Conservation (phyloP, 1,139 yeast genomes). For the Blastobotrys arbuscula region DNA sequence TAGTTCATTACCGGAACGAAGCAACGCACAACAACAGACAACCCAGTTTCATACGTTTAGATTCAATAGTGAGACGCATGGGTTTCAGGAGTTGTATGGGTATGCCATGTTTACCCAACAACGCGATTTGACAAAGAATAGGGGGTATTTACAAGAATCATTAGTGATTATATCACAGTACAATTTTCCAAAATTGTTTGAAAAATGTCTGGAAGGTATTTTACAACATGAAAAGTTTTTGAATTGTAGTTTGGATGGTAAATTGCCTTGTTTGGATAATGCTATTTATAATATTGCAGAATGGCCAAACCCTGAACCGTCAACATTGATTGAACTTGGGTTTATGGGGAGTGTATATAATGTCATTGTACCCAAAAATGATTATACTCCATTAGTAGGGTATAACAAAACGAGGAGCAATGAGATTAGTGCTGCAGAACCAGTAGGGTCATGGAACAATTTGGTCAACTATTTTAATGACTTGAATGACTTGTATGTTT, state of each 20-base stretch:
- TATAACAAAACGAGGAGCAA: conserved; percentile 10
- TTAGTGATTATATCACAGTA: conserved; percentile 26
- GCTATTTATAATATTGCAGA: conserved; percentile 27
- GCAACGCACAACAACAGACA: conserved; percentile 12
- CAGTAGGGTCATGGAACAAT: conserved; percentile 11
- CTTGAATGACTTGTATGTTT: conserved; percentile 25
- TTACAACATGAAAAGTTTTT: conserved; percentile 14
- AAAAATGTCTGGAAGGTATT: conserved; percentile 23
- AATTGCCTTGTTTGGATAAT: conserved; percentile 27
- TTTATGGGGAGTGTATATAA: conserved; percentile 26
- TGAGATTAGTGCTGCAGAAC: conserved; percentile 11
- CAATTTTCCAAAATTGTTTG: conserved; percentile 26
- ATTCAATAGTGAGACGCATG: conserved; percentile 17
- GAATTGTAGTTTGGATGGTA: conserved; percentile 17
- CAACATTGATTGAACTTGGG: conserved; percentile 23
- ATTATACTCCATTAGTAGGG: conserved; percentile 17
- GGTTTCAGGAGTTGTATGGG: conserved; percentile 21
- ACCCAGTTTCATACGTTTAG: conserved; percentile 25
- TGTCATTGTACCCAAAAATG: conserved; percentile 17
- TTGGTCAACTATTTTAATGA: conserved; percentile 9
- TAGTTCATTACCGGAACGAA: conserved; percentile 29
- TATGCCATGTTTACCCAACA: conserved; percentile 26
- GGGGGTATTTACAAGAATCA: conserved; percentile 31
- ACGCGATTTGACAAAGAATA: conserved; percentile 17
- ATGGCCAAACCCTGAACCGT: conserved; percentile 27